Percentiles rank a stretch among this genome's conserved stretches.
Evolutionary conservation across 805 yeast genomes (phyloP).

Genomic region (Jamesozyma lodderae): DNA sequence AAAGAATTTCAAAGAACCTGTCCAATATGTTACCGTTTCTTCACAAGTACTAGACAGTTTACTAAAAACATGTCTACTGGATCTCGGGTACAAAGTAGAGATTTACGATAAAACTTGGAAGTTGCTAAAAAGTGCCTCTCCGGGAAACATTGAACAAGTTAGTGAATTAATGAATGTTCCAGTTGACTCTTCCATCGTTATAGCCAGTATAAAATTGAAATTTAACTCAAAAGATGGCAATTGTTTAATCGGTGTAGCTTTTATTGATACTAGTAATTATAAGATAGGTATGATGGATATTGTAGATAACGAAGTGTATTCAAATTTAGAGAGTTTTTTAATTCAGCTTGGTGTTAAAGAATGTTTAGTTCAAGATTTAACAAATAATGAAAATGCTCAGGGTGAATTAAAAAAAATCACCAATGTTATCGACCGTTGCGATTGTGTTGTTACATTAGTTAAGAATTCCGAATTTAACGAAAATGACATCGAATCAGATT

Average conservation of each 20-base stretch:
- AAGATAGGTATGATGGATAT: conserved; percentile 69
- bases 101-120: conserved; percentile 64
- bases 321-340: conserved; percentile 76
- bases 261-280: conserved; percentile 62
- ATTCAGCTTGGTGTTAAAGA: conserved; percentile 89
- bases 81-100: conserved; percentile 68
- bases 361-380: conserved; percentile 47
- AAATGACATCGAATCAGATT: conserved; percentile 69
- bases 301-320: conserved; percentile 76
- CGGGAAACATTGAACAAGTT: conserved; percentile 76
- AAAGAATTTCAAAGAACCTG: conserved; percentile 31
- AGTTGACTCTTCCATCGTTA: conserved; percentile 43
- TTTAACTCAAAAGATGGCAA: conserved; percentile 28
- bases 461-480: conserved; percentile 49
- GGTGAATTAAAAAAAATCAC: conserved; percentile 52
- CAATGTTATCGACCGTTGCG: conserved; percentile 71
- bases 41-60: conserved; percentile 61
- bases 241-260: conserved; percentile 64
- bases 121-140: conserved; percentile 58
- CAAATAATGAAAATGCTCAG: conserved; percentile 15
- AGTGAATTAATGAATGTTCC: conserved; percentile 56
- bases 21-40: conserved; percentile 62
- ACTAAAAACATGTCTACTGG: conserved; percentile 57
- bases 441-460: conserved; percentile 55
- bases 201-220: conserved; percentile 35